Evolutionary conservation across 2,329 filamentous ascomycete genomes (phyloP), one percentile per base, ranked within the genome.

Genomic region (Trichoderma aggressivum): DNA sequence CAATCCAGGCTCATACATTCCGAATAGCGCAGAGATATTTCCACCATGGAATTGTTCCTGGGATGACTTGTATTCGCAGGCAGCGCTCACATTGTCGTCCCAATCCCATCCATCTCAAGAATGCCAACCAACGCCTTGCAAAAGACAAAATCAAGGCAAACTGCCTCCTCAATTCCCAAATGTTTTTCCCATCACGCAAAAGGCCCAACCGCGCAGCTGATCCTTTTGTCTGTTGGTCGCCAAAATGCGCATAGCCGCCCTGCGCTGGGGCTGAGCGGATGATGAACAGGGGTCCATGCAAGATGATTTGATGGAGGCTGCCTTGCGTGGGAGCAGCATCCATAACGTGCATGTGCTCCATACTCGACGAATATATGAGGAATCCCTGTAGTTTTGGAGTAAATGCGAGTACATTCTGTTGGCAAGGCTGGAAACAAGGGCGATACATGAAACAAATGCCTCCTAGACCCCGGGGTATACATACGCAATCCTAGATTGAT

Each of bases 1-100:
- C 7, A 71, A 64, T 14, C 62, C 70, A 12, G 55, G 55, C 5
- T 67, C 62, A 28, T 61, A 66, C 70, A 71, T 67, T 16, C 6
- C 10, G 32, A n/a, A 62, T 8, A n/a, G 16, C 55, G 34, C 16
- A 8, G 7, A 12, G 3, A 28, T 43, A 12, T 8, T 24, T 43
- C n/a, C 10, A 28, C 36, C 36, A 39, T 16, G 12, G 21, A 10
- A 7, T 43, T 26, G 7, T 24, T 28, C 2, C 36, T 2, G 24
- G 16, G 4, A 3, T n/a, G 16, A 14, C 21, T n/a, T 28, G 21
- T 62, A n/a, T 62, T 36, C 34, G 24, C 34, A 34, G 21, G 12
- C 59, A 36, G 12, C n/a, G 6, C 16, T 30, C 55, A 58, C 14
- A 3, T n/a, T 58, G 26, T 16, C 50, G 12, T n/a, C 53, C 14